A percentile compares a stretch with the other conserved stretches of the same genome.
phyloP scores from a whole-genome alignment of 2,329 filamentous ascomycete genomes.

The Tolypocladium album region DNA sequence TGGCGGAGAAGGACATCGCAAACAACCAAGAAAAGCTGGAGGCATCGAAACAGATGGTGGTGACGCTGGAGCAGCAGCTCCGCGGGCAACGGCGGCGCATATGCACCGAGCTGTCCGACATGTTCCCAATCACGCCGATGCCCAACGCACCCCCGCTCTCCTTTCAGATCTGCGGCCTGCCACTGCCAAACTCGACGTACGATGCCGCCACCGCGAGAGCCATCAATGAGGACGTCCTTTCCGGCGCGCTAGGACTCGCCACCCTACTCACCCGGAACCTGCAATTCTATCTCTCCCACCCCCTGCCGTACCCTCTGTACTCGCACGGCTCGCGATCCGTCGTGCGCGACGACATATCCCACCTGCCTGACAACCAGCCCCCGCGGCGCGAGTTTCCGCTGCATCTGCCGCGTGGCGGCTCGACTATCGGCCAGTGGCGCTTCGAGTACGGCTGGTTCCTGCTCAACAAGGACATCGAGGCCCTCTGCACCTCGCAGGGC shows the following conservation, averaged over 20 bases:
- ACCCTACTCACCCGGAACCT: slow-evolving; percentile 65
- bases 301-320: slow-evolving; percentile 70
- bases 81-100: slow-evolving; percentile 80
- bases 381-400: slow-evolving; percentile 68
- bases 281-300: slow-evolving; percentile 69
- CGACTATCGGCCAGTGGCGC: slow-evolving; percentile 63
- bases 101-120: slow-evolving; percentile 66
- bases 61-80: slow-evolving; percentile 53
- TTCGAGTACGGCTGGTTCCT: slow-evolving; percentile 96
- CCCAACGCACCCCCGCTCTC: slow-evolving; percentile 50
- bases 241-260: slow-evolving; percentile 73
- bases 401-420: slow-evolving; percentile 52
- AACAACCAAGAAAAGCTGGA: slow-evolving; percentile 49
- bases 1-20: slow-evolving; percentile 48
- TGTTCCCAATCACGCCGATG: slow-evolving; percentile 69
- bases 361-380: slow-evolving; percentile 32
- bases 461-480: slow-evolving; percentile 91
- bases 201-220: slow-evolving; percentile 34
- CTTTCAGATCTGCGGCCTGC: slow-evolving; percentile 73
- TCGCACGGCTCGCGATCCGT: slow-evolving; percentile 63
- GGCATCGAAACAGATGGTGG: slow-evolving; percentile 42
- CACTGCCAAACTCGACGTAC: slow-evolving; percentile 72
- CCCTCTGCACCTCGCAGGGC: slow-evolving; percentile 52
- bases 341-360: slow-evolving; percentile 64
- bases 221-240: slow-evolving; percentile 58